Evolutionary conservation across 2,329 filamentous ascomycete species (phyloP).

Genomic region (Diaporthe velutina): DNA sequence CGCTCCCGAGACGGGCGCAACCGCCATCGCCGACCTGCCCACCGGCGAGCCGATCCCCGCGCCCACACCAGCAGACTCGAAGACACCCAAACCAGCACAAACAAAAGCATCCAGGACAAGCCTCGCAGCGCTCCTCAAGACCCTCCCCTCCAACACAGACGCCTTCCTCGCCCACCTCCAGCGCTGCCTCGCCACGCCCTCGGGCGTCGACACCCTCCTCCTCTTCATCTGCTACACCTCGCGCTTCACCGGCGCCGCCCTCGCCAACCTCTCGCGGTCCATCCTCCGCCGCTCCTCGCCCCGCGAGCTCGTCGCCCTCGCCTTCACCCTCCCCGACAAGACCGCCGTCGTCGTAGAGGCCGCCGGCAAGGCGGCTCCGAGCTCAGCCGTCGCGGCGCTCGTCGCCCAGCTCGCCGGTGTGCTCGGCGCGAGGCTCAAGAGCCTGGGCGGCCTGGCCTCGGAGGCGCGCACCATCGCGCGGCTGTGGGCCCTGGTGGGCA

Average conservation of each 20-base stretch:
- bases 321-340: slow-evolving; percentile 63
- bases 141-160: slow-evolving; percentile 59
- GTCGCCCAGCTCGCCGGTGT: slow-evolving; percentile 62
- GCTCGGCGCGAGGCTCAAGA: slow-evolving; percentile 67
- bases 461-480: slow-evolving; percentile 81
- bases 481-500: slow-evolving; percentile 81
- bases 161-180: slow-evolving; percentile 68
- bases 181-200: slow-evolving; percentile 75
- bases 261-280: slow-evolving; percentile 67
- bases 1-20: slow-evolving; percentile 30
- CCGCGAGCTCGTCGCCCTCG: slow-evolving; percentile 64
- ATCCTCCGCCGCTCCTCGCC: slow-evolving; percentile 65
- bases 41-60: slow-evolving; percentile 53
- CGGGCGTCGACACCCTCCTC: slow-evolving; percentile 78
- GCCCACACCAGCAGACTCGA: slow-evolving; percentile 39
- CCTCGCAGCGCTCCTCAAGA: slow-evolving; percentile 47
- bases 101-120: slow-evolving; percentile 41
- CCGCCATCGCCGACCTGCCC: slow-evolving; percentile 51
- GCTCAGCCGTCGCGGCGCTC: slow-evolving; percentile 45
- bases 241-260: slow-evolving; percentile 64
- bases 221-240: slow-evolving; percentile 77
- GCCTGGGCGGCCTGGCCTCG: slow-evolving; percentile 74
- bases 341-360: slow-evolving; percentile 57
- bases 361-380: slow-evolving; percentile 18
- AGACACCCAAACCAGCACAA: slow-evolving; percentile 35